Base-by-base conservation (phyloP, 148 eudicot species). In the Vaccinium macrocarpon region DNA sequence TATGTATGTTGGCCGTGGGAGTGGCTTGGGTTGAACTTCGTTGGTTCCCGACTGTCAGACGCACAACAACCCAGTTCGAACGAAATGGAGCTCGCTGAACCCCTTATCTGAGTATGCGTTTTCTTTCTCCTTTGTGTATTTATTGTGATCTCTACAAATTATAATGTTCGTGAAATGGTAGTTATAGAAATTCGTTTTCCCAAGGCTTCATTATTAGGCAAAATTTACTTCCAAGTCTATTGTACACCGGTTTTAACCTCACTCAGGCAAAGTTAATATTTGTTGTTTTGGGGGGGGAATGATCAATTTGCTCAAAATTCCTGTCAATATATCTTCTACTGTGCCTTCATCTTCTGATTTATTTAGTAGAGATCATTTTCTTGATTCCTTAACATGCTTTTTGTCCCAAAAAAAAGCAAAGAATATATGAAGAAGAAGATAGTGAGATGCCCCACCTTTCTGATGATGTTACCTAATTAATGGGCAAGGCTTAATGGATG, bases 21-120 rank as follows among this genome's bases (percentile, higher is more conserved):
- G 84, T 95, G 97, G 98, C 97, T 97, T 8, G 99, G 99, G 27
- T 84, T 97, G 42, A 93, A 93, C 89, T 91, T 90, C 61, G 96
- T 92, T n/a, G 97, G 99, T 6, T 3, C 75, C 68, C 89, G 32
- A 74, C 89, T 87, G 62, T 68, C 84, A 29, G 93, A 89, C 56
- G 53, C 86, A 11, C 94, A 89, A 7, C 93, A 76, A 84, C 88
- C 82, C 76, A 72, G 86, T 83, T 84, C 98, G 11, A 95, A 95
- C 76, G 99, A 97, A 89, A 97, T 97, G 98, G 99, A 97, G 85
- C 97, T 97, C 6, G 92, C 98, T 14, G 98, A 97, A 92, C 99
- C 99, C 46, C 94, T 97, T 80, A 75, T 97, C 57, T 97, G 87
- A 91, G 80, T 21, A 50, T 50, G 10, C 12, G 57, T 83, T 86